phyloP scores from a whole-genome alignment of 192 early-diverging fungal species.

The Chytriomyces sp. region DNA sequence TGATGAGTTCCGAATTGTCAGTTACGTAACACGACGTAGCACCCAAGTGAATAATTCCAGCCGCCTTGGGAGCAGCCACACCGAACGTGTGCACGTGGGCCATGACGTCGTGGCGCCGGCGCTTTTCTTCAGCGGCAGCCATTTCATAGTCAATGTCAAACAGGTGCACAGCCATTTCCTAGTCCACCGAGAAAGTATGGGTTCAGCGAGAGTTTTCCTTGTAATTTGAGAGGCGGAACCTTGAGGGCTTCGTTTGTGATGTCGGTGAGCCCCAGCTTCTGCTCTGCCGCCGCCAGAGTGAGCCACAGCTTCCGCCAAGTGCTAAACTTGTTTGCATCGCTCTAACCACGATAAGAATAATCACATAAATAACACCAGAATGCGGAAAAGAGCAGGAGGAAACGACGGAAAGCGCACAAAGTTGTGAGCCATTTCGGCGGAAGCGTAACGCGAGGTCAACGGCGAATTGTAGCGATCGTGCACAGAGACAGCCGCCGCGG shows the following conservation, averaged over 20 bases:
- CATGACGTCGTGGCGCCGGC: slow-evolving; percentile 97
- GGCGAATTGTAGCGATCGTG: slow-evolving; percentile 92
- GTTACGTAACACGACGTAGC: slow-evolving; percentile 99
- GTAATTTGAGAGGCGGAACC: background rate
- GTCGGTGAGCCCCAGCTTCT: slow-evolving; percentile 77
- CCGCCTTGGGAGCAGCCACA: slow-evolving; percentile 77
- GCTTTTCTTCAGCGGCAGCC: slow-evolving; percentile 89
- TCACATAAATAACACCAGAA: no score
- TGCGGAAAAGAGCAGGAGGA: background rate
- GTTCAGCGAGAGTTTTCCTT: background rate
- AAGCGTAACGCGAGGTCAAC: slow-evolving; percentile 96
- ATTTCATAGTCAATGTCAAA: slow-evolving; percentile 87
- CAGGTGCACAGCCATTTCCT: slow-evolving; percentile 86
- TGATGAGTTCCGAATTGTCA: slow-evolving; percentile 96
- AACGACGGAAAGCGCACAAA: slow-evolving; percentile 49
- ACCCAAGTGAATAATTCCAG: slow-evolving; percentile 95
- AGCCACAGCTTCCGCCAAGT: slow-evolving; percentile 98
- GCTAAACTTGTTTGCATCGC: slow-evolving; percentile 89
- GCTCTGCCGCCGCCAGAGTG: slow-evolving; percentile 88
- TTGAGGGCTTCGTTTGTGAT: slow-evolving; percentile 85
- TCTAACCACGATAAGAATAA: no score
- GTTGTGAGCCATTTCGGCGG: slow-evolving; percentile 94
- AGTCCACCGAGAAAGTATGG: no score
- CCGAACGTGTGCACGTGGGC: slow-evolving; percentile 95
- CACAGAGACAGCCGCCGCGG: slow-evolving; percentile 37